A percentile compares a stretch with the other conserved stretches of the same genome.
Conservation (phyloP, 306 rosid genomes). For the Leucaena leucocephala region DNA sequence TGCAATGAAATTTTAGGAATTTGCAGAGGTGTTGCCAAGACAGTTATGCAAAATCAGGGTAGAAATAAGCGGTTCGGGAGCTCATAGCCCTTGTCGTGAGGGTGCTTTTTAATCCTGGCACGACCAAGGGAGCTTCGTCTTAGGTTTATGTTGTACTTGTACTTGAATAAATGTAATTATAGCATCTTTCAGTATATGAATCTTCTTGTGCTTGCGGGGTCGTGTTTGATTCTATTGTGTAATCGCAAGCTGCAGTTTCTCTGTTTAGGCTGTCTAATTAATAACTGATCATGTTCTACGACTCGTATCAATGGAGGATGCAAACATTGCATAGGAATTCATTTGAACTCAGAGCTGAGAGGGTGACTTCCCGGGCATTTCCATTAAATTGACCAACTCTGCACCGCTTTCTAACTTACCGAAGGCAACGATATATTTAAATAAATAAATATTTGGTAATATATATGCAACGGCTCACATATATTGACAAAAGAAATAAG, state of each 20-base stretch:
- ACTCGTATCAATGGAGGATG: too few relatives aligned
- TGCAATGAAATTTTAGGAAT: slow-evolving; percentile 75
- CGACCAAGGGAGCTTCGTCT: slow-evolving; percentile 41
- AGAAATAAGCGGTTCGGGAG: slow-evolving; percentile 17
- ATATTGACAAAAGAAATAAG: background rate
- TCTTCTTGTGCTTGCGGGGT: background rate
- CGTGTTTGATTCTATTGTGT: too few relatives aligned
- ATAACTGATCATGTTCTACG: too few relatives aligned
- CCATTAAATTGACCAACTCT: too few relatives aligned
- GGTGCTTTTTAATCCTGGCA: slow-evolving; percentile 62
- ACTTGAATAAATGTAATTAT: slow-evolving; percentile 14
- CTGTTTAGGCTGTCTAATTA: background rate
- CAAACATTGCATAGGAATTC: background rate
- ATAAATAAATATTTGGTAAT: too few relatives aligned
- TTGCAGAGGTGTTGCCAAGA: slow-evolving; percentile 63
- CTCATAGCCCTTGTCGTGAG: slow-evolving; percentile 46
- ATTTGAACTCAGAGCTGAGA: background rate
- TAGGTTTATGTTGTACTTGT: slow-evolving; percentile 23
- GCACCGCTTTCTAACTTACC: too few relatives aligned
- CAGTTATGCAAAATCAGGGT: slow-evolving; percentile 27
- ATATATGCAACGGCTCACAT: too few relatives aligned
- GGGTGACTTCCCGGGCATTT: background rate
- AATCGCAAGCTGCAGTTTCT: background rate
- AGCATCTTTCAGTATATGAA: background rate
- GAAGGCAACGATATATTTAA: too few relatives aligned